A percentile compares a stretch with the other conserved stretches of the same genome.
phyloP scores from a whole-genome alignment of 768 basidiomycete genomes.

The Candolleomyces eurysporus region DNA sequence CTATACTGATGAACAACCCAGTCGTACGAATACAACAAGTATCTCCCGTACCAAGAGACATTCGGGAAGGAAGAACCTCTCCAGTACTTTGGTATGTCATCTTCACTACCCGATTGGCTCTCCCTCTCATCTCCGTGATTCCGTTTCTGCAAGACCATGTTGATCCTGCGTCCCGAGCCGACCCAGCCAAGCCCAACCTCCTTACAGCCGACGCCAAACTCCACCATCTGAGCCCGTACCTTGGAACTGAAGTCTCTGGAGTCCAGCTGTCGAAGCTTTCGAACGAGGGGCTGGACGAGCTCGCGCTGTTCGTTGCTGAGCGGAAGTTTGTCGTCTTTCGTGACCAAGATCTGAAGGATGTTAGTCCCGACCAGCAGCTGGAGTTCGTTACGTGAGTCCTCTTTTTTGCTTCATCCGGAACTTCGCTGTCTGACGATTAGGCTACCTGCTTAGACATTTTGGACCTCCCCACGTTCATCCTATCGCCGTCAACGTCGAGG shows the following conservation, averaged over 20 bases:
- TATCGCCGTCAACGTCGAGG: slow-evolving; percentile 51
- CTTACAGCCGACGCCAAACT: slow-evolving; percentile 37
- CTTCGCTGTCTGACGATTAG: background rate
- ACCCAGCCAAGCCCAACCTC: slow-evolving; percentile 51
- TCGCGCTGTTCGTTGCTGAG: slow-evolving; percentile 51
- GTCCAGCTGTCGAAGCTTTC: slow-evolving; percentile 53
- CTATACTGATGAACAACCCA: too few relatives aligned
- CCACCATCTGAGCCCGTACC: slow-evolving; percentile 44
- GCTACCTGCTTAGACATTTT: slow-evolving; percentile 29
- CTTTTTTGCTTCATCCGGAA: background rate
- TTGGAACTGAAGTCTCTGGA: slow-evolving; percentile 50
- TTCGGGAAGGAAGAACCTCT: background rate
- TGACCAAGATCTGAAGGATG: slow-evolving; percentile 61
- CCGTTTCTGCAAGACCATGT: background rate
- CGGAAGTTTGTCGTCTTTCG: slow-evolving; percentile 55
- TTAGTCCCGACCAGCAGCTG: slow-evolving; percentile 50
- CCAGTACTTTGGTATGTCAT: background rate
- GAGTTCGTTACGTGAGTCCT: slow-evolving; percentile 42
- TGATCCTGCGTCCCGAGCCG: slow-evolving; percentile 42
- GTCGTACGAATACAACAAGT: background rate
- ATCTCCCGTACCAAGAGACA: background rate
- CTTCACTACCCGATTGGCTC: background rate
- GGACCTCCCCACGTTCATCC: slow-evolving; percentile 29
- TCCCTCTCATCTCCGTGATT: background rate
- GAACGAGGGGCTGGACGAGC: slow-evolving; percentile 52